These are phyloP conservation scores for Acacia confusa DNA, from an alignment of 306 rosid species.

Conservation along the genomic window DNA sequence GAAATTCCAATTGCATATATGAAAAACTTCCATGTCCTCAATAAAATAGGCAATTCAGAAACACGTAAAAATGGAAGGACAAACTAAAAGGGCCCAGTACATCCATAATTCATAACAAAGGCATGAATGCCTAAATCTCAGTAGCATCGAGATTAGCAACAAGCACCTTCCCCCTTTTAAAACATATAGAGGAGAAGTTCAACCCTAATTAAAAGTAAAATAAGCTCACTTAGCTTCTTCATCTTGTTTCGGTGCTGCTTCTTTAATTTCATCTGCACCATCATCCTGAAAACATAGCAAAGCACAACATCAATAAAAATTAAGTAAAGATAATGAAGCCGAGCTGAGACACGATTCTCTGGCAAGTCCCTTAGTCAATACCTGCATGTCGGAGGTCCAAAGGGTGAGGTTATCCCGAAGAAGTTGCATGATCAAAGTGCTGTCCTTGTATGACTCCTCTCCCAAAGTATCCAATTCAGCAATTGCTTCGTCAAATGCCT, in stretches of 20 bases:
- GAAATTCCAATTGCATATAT: conserved; percentile 41
- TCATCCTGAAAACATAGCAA: conserved; percentile 67
- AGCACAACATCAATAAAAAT: conserved; percentile 9
- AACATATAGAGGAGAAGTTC: conserved; percentile 75
- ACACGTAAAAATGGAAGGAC: conserved; percentile 56
- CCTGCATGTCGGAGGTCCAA: conserved; percentile 99
- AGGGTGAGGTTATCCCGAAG: conserved; percentile 98
- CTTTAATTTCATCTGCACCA: conserved; percentile 92
- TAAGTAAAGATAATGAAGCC: not conserved
- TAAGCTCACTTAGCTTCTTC: conserved; percentile 58
- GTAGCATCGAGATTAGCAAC: conserved; percentile 56
- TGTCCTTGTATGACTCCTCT: conserved; percentile 98
- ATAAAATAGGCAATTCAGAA: conserved; percentile 59
- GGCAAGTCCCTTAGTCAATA: conserved; percentile 21
- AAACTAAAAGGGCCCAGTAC: conserved; percentile 51
- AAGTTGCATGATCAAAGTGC: conserved; percentile 99
- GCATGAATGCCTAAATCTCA: conserved; percentile 70
- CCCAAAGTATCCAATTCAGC: conserved; percentile 98
- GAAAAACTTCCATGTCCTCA: conserved; percentile 47
- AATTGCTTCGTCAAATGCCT: conserved; percentile 99
- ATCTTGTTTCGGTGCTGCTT: conserved; percentile 69
- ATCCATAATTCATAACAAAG: conserved; percentile 62
- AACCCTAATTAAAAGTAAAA: conserved; percentile 44
- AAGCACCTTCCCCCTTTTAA: conserved; percentile 64
- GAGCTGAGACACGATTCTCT: not conserved